Base-by-base conservation (phyloP, 805 yeast genomes). In the Saccharomycopsis sp. region DNA sequence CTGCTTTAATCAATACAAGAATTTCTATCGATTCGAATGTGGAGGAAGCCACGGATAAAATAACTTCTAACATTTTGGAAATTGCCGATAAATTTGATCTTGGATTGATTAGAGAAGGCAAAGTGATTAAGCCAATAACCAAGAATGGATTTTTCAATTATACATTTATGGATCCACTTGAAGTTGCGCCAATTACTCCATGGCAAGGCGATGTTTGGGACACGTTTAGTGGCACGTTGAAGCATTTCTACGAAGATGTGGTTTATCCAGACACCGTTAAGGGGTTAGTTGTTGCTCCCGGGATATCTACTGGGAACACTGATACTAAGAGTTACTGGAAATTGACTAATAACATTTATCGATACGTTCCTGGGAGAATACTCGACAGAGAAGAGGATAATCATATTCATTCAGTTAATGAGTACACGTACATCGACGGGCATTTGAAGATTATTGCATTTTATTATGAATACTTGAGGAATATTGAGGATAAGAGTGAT, bases 251-350 rank as follows among this genome's bases (percentile, higher is more conserved):
- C 54, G 85, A 81, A 59, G 80, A 79, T 38, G 9, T 67, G 70
- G 54, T 72, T 59, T 55, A 66, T 54, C 51, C 59, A 17, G 64
- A 60, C 14, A 59, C 67, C 13, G 47, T 65, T 38, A 61, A 8
- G 7, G 57, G 3, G 58, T 53, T 72, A 31, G 70, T 48, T 45
- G 34, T 77, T 13, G 67, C 82, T 2, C 86, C 88, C 2, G 65
- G 74, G 21, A 58, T 81, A 34, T 72, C 76, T 71, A 67, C 82
- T 2, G 88, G 81, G 20, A 81, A 81, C 60, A 82, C 89, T 2
- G 89, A 83, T 56, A 81, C 88, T 4, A 65, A 67, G 47, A 68
- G 72, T 54, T 83, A 79, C 59, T 80, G 86, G 87, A 57, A 62
- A 34, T 62, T 83, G 54, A 72, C 82, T 2, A 60, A 67, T 32